Base-by-base conservation (phyloP, 805 yeast genomes). In the Saccharomycopsis schoenii region DNA sequence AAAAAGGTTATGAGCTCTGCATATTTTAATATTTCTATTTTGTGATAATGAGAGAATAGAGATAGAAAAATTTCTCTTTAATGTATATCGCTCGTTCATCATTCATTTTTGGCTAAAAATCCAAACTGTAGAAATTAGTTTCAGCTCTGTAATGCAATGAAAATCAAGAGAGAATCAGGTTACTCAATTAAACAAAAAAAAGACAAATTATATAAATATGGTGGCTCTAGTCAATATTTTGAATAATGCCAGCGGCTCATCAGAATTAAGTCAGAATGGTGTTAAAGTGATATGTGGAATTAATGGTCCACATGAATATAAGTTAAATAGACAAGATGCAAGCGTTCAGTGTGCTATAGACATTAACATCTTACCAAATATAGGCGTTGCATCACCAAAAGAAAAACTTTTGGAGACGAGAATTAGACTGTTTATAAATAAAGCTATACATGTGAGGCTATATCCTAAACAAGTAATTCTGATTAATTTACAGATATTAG, bases 251-350 rank as follows among this genome's bases (percentile, higher is more conserved):
- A 97, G 90, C 70, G 97, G 97, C 1, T 88, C 96, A 0, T 84
- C 93, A 0, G 80, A 80, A 25, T 76, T 84, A 61, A 69, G 73
- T 15, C 70, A 74, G n/a, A 82, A 80, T 1, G 71, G 71, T 17
- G 82, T 87, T 1, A 80, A 80, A 61, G 84, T 88, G 2, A 73
- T 92, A 1, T 83, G 86, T 52, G 84, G 97, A 0, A 92, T 93
- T 0, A 81, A 92, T 0, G 99, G 99, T 0, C 99, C 99, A 0
- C 80, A 93, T 37, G 97, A 93, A 68, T 85, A 89, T 11, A 86
- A 85, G 70, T 73, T 83, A 14, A 14, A 81, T 93, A 66, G 96
- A 91, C 69, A 98, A 93, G 70, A 72, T 85, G 40, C 97, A 97
- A 11, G 85, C 8, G 34, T 47, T 1, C 88, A 15, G 76, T 79